A percentile compares a stretch with the other conserved stretches of the same genome.
phyloP scores from a whole-genome alignment of 768 basidiomycete species.

The Agrocybe praecox region DNA sequence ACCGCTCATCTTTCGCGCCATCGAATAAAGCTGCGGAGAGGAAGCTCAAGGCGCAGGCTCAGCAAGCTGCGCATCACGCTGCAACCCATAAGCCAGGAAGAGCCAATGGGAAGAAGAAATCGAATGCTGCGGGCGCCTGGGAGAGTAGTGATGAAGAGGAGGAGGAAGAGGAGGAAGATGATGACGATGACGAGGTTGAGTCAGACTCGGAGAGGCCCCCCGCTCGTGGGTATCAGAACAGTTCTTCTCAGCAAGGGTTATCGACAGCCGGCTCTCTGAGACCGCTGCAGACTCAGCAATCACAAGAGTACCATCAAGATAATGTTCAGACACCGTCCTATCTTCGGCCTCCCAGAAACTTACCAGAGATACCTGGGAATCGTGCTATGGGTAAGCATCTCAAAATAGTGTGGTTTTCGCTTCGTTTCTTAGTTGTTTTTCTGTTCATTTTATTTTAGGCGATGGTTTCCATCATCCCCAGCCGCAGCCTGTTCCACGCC shows the following conservation, averaged over 20 bases:
- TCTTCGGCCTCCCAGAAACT: constrained; percentile 58
- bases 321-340: constrained; percentile 42
- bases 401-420: constrained; percentile 4
- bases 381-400: constrained; percentile 43
- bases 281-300: constrained; percentile 25
- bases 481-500: constrained; percentile 40
- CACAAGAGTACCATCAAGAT: constrained; percentile 21
- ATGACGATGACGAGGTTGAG: constrained; percentile 61
- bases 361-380: constrained; percentile 65
- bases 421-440: constrained; percentile 10
- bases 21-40: constrained; percentile 84
- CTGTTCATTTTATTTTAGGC: constrained; percentile 33
- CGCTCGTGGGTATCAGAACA: constrained; percentile 13
- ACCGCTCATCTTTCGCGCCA: constrained; percentile 87
- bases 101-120: constrained; percentile 63
- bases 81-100: constrained; percentile 77
- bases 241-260: constrained; percentile 17
- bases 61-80: constrained; percentile 80
- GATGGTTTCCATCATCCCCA: constrained; percentile 48
- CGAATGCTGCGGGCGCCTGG: constrained; percentile 57
- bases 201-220: constrained; percentile 16
- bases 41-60: constrained; percentile 81
- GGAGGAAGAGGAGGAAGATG: constrained; percentile 85
- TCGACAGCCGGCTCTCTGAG: constrained; percentile 23
- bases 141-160: constrained; percentile 83